These are phyloP conservation scores for Lycium barbarum DNA, from an alignment of 257 asterid species.

Conservation along the genomic window DNA sequence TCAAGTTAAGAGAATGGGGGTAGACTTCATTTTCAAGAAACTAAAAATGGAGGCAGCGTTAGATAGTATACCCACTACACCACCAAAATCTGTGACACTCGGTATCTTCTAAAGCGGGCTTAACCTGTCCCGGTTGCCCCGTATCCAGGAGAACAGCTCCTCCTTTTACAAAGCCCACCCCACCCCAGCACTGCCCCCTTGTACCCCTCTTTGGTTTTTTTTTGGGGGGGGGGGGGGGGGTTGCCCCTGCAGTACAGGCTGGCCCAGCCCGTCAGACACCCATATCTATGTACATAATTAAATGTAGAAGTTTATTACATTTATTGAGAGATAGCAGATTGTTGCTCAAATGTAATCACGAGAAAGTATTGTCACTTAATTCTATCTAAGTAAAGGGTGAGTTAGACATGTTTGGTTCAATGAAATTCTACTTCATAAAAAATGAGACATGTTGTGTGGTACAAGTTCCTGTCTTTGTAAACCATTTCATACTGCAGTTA, in stretches of 20 bases:
- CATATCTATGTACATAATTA: slow-evolving; percentile 7
- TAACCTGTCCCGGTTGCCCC: neutral
- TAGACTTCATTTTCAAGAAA: neutral
- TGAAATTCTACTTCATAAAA: neutral
- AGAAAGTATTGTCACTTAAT: neutral
- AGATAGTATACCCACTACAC: neutral
- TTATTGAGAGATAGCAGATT: slow-evolving; percentile 15
- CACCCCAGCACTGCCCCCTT: neutral
- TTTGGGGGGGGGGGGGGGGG: too few species aligned
- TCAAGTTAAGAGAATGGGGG: neutral
- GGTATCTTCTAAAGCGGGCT: neutral
- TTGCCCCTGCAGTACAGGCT: neutral
- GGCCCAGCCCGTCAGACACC: neutral
- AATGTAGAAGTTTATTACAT: neutral
- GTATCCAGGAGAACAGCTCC: neutral
- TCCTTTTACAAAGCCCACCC: neutral
- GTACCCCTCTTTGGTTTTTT: neutral
- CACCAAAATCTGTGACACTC: neutral
- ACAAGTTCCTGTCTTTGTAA: slow-evolving; percentile 10
- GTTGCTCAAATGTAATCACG: neutral
- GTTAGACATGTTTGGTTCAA: neutral
- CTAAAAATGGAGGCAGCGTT: slow-evolving; percentile 9
- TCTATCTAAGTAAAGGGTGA: neutral
- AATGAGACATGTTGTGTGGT: slow-evolving; percentile 3
- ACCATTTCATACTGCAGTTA: neutral